Evolutionary conservation across 345 rosid species (phyloP).

Genomic region (Eucalyptus pauciflora): DNA sequence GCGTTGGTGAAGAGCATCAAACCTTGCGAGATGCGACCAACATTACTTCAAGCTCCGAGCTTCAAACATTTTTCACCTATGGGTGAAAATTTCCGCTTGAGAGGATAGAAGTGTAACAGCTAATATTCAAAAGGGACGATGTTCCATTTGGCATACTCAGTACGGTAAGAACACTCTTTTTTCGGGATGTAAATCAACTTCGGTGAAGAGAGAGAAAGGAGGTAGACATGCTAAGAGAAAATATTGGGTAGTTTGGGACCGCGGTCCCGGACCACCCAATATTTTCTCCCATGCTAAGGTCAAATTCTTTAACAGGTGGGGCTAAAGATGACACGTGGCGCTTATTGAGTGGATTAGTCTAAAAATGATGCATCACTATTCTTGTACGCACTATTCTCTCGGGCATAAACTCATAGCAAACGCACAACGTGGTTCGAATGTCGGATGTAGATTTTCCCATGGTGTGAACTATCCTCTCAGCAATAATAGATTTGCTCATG

Average conservation of each 20-base stretch:
- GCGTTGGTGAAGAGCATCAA: not conserved
- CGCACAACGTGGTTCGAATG: not conserved
- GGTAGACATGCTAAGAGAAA: no score
- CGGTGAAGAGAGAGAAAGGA: no score
- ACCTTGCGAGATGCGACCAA: not conserved
- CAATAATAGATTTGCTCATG: not conserved
- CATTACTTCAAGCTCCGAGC: no score
- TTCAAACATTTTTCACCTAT: not conserved
- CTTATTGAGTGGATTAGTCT: no score
- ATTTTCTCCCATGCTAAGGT: no score
- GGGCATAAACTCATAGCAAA: not conserved
- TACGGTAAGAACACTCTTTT: not conserved
- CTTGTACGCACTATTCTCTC: no score
- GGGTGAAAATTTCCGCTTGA: not conserved
- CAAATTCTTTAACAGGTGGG: no score
- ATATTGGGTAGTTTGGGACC: no score
- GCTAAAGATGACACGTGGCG: no score
- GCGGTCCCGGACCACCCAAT: no score
- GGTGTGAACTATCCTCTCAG: not conserved
- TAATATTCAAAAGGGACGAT: not conserved
- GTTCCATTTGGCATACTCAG: not conserved
- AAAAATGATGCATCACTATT: no score
- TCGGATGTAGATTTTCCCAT: not conserved
- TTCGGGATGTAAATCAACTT: not conserved
- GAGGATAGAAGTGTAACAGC: not conserved